These are phyloP conservation scores for Krasilnikovozyma curviuscula DNA, from an alignment of 768 basidiomycete genomes.

Conservation along the genomic window DNA sequence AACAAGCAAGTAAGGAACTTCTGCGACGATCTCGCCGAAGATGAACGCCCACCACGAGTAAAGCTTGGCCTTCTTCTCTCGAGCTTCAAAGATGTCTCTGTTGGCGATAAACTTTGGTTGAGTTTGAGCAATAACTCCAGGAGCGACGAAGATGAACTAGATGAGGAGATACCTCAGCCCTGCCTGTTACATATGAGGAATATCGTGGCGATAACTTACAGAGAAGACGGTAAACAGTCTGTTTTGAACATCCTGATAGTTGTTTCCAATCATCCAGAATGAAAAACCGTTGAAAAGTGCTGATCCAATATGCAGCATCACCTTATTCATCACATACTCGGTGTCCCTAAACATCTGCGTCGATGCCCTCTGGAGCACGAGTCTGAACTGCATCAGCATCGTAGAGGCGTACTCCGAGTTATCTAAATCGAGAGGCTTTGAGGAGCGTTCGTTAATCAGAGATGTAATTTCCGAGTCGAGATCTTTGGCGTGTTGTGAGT, in stretches of 20 bases:
- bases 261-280: conserved; percentile 8
- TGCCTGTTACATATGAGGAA: background rate
- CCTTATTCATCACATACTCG: background rate
- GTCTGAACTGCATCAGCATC: background rate
- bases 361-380: background rate
- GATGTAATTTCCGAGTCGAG: too few species aligned
- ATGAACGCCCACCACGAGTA: conserved; percentile 21
- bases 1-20: conserved; percentile 20
- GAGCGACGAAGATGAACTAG: conserved; percentile 8
- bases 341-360: background rate
- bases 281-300: conserved; percentile 8
- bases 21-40: conserved; percentile 20
- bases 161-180: background rate
- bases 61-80: conserved; percentile 21
- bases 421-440: too few species aligned
- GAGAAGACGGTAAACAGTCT: conserved; percentile 10
- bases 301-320: conserved; percentile 8
- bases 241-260: conserved; percentile 6
- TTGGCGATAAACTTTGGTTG: conserved; percentile 5
- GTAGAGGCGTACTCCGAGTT: background rate
- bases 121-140: conserved; percentile 7
- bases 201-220: background rate
- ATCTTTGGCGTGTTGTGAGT: conserved; percentile 36
- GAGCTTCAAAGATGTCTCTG: conserved; percentile 1
- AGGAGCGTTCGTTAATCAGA: too few species aligned